phyloP scores from a whole-genome alignment of 1,284 basidiomycete genomes.

The Athelia psychrophila region DNA sequence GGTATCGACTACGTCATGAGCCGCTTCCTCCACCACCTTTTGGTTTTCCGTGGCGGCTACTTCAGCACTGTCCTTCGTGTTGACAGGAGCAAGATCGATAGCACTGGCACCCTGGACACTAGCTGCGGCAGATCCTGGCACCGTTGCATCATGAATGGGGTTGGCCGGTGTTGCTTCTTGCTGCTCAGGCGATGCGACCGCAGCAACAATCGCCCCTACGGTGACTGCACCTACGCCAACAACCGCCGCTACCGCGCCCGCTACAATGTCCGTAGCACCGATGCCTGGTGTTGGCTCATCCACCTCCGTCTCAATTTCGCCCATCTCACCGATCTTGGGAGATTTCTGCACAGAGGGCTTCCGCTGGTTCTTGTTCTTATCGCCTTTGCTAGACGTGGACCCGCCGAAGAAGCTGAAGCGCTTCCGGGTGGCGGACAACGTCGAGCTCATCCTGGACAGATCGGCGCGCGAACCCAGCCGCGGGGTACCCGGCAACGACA shows the following conservation, averaged over 20 bases:
- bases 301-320: slow-evolving; percentile 57
- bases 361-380: slow-evolving; percentile 13
- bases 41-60: background rate
- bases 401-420: slow-evolving; percentile 57
- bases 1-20: slow-evolving; percentile 5
- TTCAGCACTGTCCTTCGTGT: slow-evolving; percentile 3
- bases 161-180: no score
- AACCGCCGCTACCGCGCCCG: slow-evolving; percentile 4
- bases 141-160: slow-evolving; percentile 7
- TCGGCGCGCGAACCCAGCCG: slow-evolving; percentile 48
- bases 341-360: slow-evolving; percentile 18
- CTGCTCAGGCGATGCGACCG: no score
- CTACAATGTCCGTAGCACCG: background rate
- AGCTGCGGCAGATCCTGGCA: slow-evolving; percentile 11
- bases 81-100: slow-evolving; percentile 3
- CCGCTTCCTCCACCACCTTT: background rate
- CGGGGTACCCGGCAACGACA: slow-evolving; percentile 39
- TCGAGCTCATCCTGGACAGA: slow-evolving; percentile 28
- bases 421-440: slow-evolving; percentile 46
- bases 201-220: slow-evolving; percentile 4
- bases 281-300: slow-evolving; percentile 22
- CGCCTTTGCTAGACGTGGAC: slow-evolving; percentile 13
- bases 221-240: slow-evolving; percentile 3
- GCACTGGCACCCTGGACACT: slow-evolving; percentile 8
- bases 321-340: slow-evolving; percentile 59